Evolutionary conservation across 257 asterid species (phyloP).

Genomic region (Nemophila menziesii): DNA sequence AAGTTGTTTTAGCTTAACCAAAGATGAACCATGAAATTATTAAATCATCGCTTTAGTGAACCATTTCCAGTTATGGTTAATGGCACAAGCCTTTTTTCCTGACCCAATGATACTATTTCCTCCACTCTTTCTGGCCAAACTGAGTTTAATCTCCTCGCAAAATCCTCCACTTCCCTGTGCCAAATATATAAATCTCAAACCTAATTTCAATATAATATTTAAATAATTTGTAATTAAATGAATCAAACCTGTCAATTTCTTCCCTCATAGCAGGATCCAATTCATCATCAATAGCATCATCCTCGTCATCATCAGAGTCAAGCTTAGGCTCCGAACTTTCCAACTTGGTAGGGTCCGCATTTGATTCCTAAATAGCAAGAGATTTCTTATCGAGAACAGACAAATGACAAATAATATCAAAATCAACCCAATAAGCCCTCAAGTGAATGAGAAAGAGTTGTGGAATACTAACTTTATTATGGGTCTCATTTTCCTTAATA

Average conservation of each 20-base stretch:
- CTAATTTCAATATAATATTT: no score
- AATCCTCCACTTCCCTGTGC: not conserved
- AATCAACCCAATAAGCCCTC: not conserved
- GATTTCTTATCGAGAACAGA: no score
- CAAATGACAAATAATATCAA: not conserved
- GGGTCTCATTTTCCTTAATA: constrained; percentile 17
- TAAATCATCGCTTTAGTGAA: constrained; percentile 14
- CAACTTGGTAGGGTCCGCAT: constrained; percentile 9
- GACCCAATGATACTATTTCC: constrained; percentile 27
- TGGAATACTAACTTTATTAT: constrained; percentile 13
- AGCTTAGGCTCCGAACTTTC: no score
- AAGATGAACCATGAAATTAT: no score
- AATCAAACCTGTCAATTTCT: constrained; percentile 31
- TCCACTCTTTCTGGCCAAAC: constrained; percentile 12
- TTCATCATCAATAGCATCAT: constrained; percentile 31
- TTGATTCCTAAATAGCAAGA: constrained; percentile 14
- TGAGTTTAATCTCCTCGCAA: constrained; percentile 1
- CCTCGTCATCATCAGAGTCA: constrained; percentile 36
- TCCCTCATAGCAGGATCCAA: constrained; percentile 41
- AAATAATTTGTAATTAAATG: no score
- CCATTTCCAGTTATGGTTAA: constrained; percentile 23
- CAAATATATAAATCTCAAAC: no score
- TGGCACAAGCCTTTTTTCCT: constrained; percentile 24
- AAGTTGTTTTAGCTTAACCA: no score
- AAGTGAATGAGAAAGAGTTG: not conserved